Conservation (phyloP, 169 alveolate species). For the Amoebophrya sp. region DNA sequence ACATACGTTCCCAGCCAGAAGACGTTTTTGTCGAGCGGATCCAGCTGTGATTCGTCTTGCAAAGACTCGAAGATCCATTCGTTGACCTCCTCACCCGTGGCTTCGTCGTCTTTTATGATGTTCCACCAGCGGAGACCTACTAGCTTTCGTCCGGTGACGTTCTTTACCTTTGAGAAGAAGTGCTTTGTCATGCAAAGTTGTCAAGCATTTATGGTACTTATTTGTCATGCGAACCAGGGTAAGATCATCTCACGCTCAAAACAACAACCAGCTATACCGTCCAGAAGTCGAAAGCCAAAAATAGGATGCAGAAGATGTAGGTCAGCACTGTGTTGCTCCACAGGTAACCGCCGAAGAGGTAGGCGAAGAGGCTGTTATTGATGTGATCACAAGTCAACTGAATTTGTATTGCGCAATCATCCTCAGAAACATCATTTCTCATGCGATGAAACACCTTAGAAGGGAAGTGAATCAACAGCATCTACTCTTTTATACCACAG, state of each 20-base stretch:
- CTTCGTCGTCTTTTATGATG: not conserved
- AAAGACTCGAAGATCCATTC: constrained; percentile 14
- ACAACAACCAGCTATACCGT: no score
- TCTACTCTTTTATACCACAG: not conserved
- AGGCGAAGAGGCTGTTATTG: not conserved
- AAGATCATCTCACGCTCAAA: no score
- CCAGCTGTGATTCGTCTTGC: not conserved
- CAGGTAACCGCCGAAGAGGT: not conserved
- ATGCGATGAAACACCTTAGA: no score
- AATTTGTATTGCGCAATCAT: no score
- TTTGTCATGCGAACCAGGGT: no score
- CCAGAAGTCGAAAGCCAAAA: constrained; percentile 14
- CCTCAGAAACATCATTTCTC: no score
- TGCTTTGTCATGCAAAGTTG: no score
- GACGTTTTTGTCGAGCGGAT: not conserved
- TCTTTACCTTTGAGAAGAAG: not conserved
- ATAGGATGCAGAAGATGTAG: not conserved
- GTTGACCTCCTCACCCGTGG: not conserved
- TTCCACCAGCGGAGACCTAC: not conserved
- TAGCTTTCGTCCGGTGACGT: not conserved
- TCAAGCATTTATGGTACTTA: no score
- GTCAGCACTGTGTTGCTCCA: not conserved
- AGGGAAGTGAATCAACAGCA: not conserved
- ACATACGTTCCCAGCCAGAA: constrained; percentile 1
- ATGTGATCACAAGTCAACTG: no score